Conservation (phyloP, 768 basidiomycete genomes). For the Leccinum obscurum region DNA sequence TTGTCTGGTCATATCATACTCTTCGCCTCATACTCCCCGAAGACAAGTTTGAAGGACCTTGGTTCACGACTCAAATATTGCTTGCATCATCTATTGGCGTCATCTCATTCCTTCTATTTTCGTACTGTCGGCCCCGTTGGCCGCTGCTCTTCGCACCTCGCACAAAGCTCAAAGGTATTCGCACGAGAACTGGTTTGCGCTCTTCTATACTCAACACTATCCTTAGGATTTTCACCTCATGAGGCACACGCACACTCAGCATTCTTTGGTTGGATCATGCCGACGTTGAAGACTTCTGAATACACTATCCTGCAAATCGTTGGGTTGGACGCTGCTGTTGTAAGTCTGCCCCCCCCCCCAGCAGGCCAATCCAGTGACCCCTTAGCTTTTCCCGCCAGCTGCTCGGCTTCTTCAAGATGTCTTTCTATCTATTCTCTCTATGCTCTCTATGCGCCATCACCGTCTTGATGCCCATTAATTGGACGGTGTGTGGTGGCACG, state of each 20-base stretch:
- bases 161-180: slow-evolving; percentile 87
- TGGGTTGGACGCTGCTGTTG: slow-evolving; percentile 94
- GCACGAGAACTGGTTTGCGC: background rate
- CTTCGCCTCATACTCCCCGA: slow-evolving; percentile 9
- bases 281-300: slow-evolving; percentile 87
- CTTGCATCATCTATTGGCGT: slow-evolving; percentile 80
- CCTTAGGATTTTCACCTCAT: slow-evolving; percentile 85
- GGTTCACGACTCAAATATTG: slow-evolving; percentile 89
- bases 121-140: slow-evolving; percentile 84
- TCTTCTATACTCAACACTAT: slow-evolving; percentile 4
- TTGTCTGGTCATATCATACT: background rate
- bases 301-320: slow-evolving; percentile 95
- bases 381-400: slow-evolving; percentile 49
- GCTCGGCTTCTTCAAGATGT: slow-evolving; percentile 93
- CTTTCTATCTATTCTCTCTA: slow-evolving; percentile 86
- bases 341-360: slow-evolving; percentile 42
- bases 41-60: slow-evolving; percentile 89
- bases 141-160: slow-evolving; percentile 89
- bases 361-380: background rate
- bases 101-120: slow-evolving; percentile 82
- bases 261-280: slow-evolving; percentile 96
- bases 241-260: slow-evolving; percentile 85
- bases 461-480: slow-evolving; percentile 95
- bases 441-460: slow-evolving; percentile 79
- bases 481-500: slow-evolving; percentile 58